A percentile compares a stretch with the other conserved stretches of the same genome.
Conservation (phyloP, 208 protist species). For the Crithidia sp. region DNA sequence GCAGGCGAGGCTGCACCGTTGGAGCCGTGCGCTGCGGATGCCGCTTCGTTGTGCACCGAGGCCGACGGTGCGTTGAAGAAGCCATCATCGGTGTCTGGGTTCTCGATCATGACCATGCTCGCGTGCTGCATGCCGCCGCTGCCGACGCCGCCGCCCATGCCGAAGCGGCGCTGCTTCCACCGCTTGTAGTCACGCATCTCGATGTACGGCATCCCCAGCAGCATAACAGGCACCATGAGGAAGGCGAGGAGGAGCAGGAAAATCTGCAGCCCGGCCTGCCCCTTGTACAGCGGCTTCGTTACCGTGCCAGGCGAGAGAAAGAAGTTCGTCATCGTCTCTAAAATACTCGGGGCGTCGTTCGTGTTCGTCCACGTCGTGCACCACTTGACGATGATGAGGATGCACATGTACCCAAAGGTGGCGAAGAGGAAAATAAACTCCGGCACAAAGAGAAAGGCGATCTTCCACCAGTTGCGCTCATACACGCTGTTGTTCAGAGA, state of each 20-base stretch:
- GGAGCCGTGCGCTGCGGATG: neutral
- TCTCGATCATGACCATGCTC: constrained; percentile 29
- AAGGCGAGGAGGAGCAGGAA: constrained; percentile 78
- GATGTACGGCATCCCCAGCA: constrained; percentile 85
- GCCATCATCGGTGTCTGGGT: neutral
- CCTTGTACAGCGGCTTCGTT: constrained; percentile 71
- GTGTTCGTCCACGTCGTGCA: constrained; percentile 86
- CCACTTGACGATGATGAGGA: constrained; percentile 99
- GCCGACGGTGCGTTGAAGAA: constrained; percentile 33
- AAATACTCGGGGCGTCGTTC: constrained; percentile 80
- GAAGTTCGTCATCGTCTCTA: constrained; percentile 94
- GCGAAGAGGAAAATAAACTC: constrained; percentile 96
- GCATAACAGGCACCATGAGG: constrained; percentile 82
- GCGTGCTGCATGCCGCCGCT: constrained; percentile 2
- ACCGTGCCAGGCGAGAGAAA: constrained; percentile 89
- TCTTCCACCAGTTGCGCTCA: constrained; percentile 80
- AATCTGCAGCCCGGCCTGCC: constrained; percentile 85
- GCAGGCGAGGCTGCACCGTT: neutral
- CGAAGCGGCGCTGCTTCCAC: constrained; percentile 26
- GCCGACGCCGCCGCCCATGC: neutral
- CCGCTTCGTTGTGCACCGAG: constrained; percentile 1
- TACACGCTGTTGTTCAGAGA: constrained; percentile 92
- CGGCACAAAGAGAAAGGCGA: constrained; percentile 95
- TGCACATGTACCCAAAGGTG: constrained; percentile 97
- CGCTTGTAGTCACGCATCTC: constrained; percentile 62